phyloP scores from a whole-genome alignment of 129 eudicot species.

The Ambrosia artemisiifolia region DNA sequence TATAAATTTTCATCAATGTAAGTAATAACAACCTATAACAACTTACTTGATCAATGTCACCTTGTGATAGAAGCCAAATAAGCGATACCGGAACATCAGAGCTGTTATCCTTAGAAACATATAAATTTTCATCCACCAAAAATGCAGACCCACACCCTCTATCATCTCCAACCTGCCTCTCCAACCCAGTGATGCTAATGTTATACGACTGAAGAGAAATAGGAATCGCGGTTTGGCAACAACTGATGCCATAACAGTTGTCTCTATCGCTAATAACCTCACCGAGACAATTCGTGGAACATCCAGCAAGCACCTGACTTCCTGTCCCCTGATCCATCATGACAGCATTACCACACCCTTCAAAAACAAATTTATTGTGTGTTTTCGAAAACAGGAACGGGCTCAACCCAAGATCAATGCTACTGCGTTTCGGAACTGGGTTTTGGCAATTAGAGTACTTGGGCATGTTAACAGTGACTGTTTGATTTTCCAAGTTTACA shows the following conservation, averaged over 20 bases:
- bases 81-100: constrained; percentile 6
- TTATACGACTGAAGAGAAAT: neutral
- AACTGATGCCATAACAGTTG: neutral
- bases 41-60: too few species aligned
- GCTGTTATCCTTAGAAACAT: neutral
- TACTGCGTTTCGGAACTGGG: neutral
- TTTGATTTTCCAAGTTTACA: neutral
- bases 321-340: too few species aligned
- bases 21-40: too few species aligned
- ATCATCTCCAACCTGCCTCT: neutral
- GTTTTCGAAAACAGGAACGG: constrained; percentile 1
- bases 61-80: neutral
- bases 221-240: constrained; percentile 11
- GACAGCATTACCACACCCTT: too few species aligned
- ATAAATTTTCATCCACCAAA: constrained; percentile 11
- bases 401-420: neutral
- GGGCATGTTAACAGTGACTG: neutral
- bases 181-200: neutral
- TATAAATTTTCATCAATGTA: too few species aligned
- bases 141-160: constrained; percentile 13
- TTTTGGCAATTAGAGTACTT: constrained; percentile 7
- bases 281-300: neutral
- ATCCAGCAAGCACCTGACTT: too few species aligned
- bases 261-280: neutral
- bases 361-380: neutral